Percentiles rank a stretch among this genome's conserved stretches.
Conservation (phyloP, 805 yeast species). For the Wickerhamiella australiensis region DNA sequence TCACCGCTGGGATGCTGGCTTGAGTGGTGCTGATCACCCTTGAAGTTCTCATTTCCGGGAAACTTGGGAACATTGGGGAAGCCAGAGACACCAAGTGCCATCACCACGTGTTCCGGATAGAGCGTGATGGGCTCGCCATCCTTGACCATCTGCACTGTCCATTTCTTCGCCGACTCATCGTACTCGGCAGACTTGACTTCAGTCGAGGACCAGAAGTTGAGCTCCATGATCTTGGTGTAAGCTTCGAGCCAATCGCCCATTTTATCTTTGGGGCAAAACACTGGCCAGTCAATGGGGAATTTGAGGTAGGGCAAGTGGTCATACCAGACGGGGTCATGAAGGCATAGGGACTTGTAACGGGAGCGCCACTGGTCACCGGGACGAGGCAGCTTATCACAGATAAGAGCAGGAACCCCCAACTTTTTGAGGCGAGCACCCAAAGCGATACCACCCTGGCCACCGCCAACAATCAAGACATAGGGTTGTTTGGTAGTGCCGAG, state of each 20-base stretch:
- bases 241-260: constrained; percentile 35
- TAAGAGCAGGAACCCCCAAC: constrained; percentile 33
- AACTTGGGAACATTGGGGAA: constrained; percentile 29
- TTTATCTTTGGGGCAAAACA: constrained; percentile 36
- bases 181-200: constrained; percentile 25
- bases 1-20: constrained; percentile 35
- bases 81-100: constrained; percentile 37
- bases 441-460: constrained; percentile 37
- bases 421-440: constrained; percentile 34
- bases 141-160: constrained; percentile 30
- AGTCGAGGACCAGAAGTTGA: constrained; percentile 32
- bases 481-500: constrained; percentile 24
- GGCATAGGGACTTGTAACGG: constrained; percentile 35
- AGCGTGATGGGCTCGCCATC: constrained; percentile 16
- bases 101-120: constrained; percentile 29
- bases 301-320: constrained; percentile 34
- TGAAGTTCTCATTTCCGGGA: constrained; percentile 30
- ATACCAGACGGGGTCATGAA: constrained; percentile 38
- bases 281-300: constrained; percentile 35
- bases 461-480: constrained; percentile 36
- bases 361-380: constrained; percentile 40
- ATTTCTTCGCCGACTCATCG: constrained; percentile 24
- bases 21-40: constrained; percentile 34
- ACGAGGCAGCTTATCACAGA: constrained; percentile 31
- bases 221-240: constrained; percentile 33